Evolutionary conservation across 495 filamentous ascomycete genomes (phyloP), one percentile per base, ranked within the genome.

Genomic region (Pyrenopolyporus hunteri): DNA sequence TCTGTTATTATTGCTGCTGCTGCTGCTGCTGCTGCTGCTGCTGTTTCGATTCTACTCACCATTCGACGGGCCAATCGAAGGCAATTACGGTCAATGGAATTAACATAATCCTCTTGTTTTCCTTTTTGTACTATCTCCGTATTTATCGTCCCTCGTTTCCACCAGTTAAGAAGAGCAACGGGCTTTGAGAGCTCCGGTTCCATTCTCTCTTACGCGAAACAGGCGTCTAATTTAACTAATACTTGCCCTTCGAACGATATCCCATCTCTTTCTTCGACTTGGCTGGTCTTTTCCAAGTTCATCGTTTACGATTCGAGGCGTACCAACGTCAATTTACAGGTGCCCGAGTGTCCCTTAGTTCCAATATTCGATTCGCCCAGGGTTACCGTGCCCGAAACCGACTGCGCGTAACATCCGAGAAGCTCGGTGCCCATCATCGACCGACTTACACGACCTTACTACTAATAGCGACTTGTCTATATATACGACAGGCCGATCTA

Each of bases 151-250:
- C 32, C 39, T 66, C 57, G 39, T 57, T 64, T 44, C 43, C 25
- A 32, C 48, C 22, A 28, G 8, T 58, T 58, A 16, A 57, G 1
- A 47, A 46, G 1, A 47, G 39, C 22, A 46, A 42, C 56, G 57
- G 51, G 42, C 63, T 66, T 32, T 66, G 63, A 46, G 50, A 66
- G 63, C 48, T 46, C 51, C 57, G 26, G 46, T 57, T 66, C 28
- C 16, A 47, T 60, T 57, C 52, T 45, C 33, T 47, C 20, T 25
- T 35, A 22, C 20, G 45, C 20, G 32, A 64, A 35, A 55, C 14
- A 37, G 29, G n/a, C 25, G 16, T 47, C 43, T 47, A 59, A 56
- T 64, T 50, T 42, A 14, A 17, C 35, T 19, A 4, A 49, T 35
- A 20, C 22, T 39, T 36, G 28, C 2, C 10, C 22, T 25, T 50